These are phyloP conservation scores for Clonostachys rosea DNA, from an alignment of 2,329 filamentous ascomycete species.

Conservation along the genomic window DNA sequence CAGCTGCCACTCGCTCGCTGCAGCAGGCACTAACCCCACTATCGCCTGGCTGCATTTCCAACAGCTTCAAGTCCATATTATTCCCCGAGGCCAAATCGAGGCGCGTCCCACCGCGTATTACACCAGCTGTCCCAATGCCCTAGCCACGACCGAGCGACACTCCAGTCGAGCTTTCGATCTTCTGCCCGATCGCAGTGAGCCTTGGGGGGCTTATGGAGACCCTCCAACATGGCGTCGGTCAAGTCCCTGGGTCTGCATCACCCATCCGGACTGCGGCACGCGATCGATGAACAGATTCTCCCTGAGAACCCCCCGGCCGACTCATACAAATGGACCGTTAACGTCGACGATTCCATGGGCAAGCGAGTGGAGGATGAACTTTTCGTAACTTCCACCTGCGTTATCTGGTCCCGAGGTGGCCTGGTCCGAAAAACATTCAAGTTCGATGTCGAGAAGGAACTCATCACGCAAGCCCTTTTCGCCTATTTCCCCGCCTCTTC, in stretches of 20 bases:
- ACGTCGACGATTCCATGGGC: conserved; percentile 28
- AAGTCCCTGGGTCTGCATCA: conserved; percentile 88
- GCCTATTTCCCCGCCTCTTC: conserved; percentile 68
- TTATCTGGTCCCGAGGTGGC: conserved; percentile 85
- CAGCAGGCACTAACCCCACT: too few species aligned
- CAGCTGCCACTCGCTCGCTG: too few species aligned
- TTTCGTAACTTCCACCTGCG: conserved; percentile 67
- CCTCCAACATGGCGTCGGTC: conserved; percentile 72
- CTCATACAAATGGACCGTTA: conserved; percentile 73
- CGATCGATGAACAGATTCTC: conserved; percentile 76
- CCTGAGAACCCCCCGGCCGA: conserved; percentile 59
- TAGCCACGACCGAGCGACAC: too few species aligned
- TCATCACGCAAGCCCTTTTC: conserved; percentile 79
- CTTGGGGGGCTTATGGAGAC: conserved; percentile 21
- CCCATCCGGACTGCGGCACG: conserved; percentile 77
- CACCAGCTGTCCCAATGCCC: too few species aligned
- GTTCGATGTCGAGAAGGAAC: conserved; percentile 82
- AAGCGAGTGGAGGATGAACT: conserved; percentile 69
- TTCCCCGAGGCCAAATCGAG: too few species aligned
- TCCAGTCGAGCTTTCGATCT: too few species aligned
- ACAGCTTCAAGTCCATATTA: too few species aligned
- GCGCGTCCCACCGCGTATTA: too few species aligned
- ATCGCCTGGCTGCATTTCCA: too few species aligned
- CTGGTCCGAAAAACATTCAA: conserved; percentile 81
- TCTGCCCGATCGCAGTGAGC: too few species aligned